Conservation (phyloP, 495 filamentous ascomycete species). For the Neurospora sp. region DNA sequence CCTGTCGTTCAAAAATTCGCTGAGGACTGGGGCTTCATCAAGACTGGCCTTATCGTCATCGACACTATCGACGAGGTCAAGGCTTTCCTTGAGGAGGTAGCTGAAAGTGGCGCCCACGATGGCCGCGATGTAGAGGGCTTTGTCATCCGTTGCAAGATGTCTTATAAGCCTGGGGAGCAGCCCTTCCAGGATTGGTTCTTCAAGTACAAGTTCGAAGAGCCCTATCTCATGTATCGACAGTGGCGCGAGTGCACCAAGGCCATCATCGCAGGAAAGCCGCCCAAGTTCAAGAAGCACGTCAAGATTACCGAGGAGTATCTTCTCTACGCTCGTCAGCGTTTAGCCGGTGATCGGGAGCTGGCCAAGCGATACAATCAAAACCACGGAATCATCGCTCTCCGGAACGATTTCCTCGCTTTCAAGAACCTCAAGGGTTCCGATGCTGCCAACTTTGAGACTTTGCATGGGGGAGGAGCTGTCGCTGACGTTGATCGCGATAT, state of each 20-base stretch:
- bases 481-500: constrained; percentile 50
- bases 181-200: constrained; percentile 89
- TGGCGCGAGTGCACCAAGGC: constrained; percentile 97
- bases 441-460: constrained; percentile 35
- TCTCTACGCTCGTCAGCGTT: constrained; percentile 60
- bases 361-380: constrained; percentile 64
- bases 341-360: constrained; percentile 54
- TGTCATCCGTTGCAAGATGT: constrained; percentile 78
- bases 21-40: constrained; percentile 87
- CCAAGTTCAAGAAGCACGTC: constrained; percentile 73
- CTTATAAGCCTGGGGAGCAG: constrained; percentile 20
- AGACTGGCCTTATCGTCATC: constrained; percentile 68
- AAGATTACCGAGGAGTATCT: constrained; percentile 90
- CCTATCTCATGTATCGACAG: constrained; percentile 95
- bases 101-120: constrained; percentile 75
- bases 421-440: constrained; percentile 79
- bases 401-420: constrained; percentile 73
- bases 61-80: constrained; percentile 64
- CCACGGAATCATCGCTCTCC: constrained; percentile 90
- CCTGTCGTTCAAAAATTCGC: constrained; percentile 77
- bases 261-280: constrained; percentile 63
- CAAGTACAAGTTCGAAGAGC: constrained; percentile 99
- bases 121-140: constrained; percentile 94
- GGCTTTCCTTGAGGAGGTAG: constrained; percentile 69
- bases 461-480: constrained; percentile 13